These are phyloP conservation scores for Lonicera japonica DNA, from an alignment of 129 eudicot species.

Conservation along the genomic window DNA sequence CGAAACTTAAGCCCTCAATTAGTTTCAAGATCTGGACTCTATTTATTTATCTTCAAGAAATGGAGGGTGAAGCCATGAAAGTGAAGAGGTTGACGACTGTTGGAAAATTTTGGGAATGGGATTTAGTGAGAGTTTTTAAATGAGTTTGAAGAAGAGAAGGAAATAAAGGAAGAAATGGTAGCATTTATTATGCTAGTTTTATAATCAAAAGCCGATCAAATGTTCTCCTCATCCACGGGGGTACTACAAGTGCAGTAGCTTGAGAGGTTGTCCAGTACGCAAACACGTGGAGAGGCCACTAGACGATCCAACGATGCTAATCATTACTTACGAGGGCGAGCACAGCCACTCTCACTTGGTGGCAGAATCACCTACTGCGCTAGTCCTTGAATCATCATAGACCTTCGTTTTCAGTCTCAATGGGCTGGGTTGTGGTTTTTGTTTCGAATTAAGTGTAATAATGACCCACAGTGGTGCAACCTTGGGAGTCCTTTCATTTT, in stretches of 20 bases:
- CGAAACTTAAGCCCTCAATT: too few relatives aligned
- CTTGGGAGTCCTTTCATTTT: too few relatives aligned
- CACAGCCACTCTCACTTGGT: slow-evolving; percentile 65
- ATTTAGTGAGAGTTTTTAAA: slow-evolving; percentile 1
- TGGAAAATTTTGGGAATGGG: not conserved
- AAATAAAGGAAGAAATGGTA: slow-evolving; percentile 12
- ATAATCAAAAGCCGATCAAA: slow-evolving; percentile 92
- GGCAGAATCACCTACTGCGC: slow-evolving; percentile 43
- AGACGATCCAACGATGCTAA: slow-evolving; percentile 84
- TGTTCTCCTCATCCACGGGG: slow-evolving; percentile 99
- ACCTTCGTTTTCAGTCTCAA: not conserved
- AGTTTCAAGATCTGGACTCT: slow-evolving; percentile 14
- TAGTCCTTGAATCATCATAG: slow-evolving; percentile 79
- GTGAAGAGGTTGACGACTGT: not conserved
- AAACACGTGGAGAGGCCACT: slow-evolving; percentile 89
- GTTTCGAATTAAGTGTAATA: too few relatives aligned
- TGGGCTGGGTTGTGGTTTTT: too few relatives aligned
- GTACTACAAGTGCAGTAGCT: slow-evolving; percentile 95
- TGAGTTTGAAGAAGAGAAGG: slow-evolving; percentile 9
- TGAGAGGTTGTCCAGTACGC: slow-evolving; percentile 90
- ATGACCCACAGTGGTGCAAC: too few relatives aligned
- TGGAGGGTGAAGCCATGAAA: slow-evolving; percentile 17
- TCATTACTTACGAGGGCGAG: slow-evolving; percentile 95
- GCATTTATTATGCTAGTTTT: too few relatives aligned
- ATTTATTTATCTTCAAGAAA: slow-evolving; percentile 5